Evolutionary conservation across 257 asterid genomes (phyloP).

Genomic region (Mentha longifolia): DNA sequence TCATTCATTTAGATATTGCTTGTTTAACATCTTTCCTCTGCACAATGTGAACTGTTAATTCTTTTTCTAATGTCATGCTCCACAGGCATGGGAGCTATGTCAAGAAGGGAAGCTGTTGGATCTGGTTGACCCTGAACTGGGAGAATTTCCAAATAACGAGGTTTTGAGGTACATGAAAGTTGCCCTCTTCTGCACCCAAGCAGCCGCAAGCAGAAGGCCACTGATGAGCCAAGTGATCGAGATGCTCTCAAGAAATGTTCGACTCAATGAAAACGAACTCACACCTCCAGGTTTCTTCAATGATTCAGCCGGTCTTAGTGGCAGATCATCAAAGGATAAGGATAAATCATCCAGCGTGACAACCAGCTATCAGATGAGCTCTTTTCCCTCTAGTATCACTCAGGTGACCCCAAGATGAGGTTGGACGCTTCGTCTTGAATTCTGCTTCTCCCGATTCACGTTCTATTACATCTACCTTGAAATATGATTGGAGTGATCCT

Average conservation of each 20-base stretch:
- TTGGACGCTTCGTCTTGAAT: background rate
- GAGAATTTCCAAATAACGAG: constrained; percentile 58
- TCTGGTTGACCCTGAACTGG: constrained; percentile 71
- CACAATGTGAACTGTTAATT: no score
- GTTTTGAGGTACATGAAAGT: constrained; percentile 74
- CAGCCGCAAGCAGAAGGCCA: constrained; percentile 84
- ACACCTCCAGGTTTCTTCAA: constrained; percentile 79
- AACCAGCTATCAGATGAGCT: constrained; percentile 56
- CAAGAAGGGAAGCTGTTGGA: constrained; percentile 68
- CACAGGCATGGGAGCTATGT: constrained; percentile 79
- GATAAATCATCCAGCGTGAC: constrained; percentile 54
- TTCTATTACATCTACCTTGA: background rate
- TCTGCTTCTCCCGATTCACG: background rate
- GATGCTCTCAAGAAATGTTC: constrained; percentile 78
- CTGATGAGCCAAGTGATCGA: constrained; percentile 80
- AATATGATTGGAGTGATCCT: background rate
- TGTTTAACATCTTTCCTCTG: background rate
- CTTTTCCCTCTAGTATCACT: constrained; percentile 58
- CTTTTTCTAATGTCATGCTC: background rate
- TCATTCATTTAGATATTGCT: background rate
- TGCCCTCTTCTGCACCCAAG: constrained; percentile 91
- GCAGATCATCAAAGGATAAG: constrained; percentile 47
- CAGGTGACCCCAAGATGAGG: constrained; percentile 70
- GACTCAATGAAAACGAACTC: constrained; percentile 72
- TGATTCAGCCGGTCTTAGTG: constrained; percentile 46